These are phyloP conservation scores for Amanita thiersii DNA, from an alignment of 768 basidiomycete genomes.

Conservation along the genomic window DNA sequence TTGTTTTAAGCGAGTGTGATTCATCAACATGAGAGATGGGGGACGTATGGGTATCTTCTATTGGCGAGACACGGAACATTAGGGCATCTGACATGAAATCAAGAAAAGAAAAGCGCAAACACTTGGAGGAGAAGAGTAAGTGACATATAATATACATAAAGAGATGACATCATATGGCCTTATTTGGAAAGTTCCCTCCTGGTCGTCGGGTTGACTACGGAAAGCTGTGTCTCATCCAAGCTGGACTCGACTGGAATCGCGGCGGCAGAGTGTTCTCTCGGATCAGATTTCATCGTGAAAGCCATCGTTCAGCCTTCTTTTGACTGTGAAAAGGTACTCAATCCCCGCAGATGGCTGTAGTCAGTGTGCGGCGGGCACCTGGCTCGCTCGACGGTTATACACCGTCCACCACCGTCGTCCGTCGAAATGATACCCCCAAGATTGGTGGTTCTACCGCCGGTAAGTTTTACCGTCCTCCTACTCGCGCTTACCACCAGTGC, in stretches of 20 bases:
- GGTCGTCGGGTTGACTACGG: too few species aligned
- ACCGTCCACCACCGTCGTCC: background rate
- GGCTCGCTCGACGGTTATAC: background rate
- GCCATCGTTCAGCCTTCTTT: too few species aligned
- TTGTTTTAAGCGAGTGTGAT: background rate
- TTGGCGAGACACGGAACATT: background rate
- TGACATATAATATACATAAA: too few species aligned
- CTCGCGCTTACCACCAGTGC: background rate
- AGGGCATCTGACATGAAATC: background rate
- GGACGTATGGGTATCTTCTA: background rate
- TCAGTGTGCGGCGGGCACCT: too few species aligned
- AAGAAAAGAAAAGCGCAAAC: too few species aligned
- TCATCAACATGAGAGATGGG: background rate
- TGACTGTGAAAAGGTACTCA: too few species aligned
- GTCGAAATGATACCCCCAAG: slow-evolving; percentile 2
- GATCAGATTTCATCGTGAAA: too few species aligned
- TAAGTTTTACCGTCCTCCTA: background rate
- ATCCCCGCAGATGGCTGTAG: too few species aligned
- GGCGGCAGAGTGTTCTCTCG: too few species aligned
- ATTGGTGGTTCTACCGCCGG: slow-evolving; percentile 6
- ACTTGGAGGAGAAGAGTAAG: too few species aligned
- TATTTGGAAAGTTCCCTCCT: background rate
- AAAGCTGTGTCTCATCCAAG: too few species aligned
- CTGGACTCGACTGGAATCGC: too few species aligned
- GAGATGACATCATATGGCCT: background rate